Evolutionary conservation across 2,329 filamentous ascomycete genomes (phyloP), one percentile per base, ranked within the genome.

Genomic region (Phyllachora maydis): DNA sequence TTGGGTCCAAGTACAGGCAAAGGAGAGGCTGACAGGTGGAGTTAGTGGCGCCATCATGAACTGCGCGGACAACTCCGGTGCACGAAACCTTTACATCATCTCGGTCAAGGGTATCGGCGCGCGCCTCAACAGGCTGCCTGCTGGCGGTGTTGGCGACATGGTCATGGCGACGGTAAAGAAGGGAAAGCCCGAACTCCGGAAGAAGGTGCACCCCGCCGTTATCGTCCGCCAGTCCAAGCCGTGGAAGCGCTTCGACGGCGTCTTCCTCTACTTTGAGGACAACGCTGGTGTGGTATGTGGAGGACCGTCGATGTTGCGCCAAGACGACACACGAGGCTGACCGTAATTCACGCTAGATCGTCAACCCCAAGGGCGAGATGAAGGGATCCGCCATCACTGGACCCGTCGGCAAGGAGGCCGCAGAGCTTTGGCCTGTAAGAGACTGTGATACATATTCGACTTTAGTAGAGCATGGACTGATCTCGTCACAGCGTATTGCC

Each of bases 341-440:
- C 42, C 12, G 10, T 2, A 1, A 11, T 20, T 18, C 24, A 22
- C 16, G 25, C 26, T 48, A 88, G 78, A 98, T 98, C 50, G 88
- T 98, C 68, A 98, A 98, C 70, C 82, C 85, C 59, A 98, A 98
- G 78, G 88, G 88, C 64, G 88, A 98, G 67, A 98, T 98, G 88
- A 98, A 98, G 77, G 88, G 88, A 52, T 93, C 82, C 38, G 88
- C 88, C 56, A 98, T 98, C 56, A 98, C 88, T 45, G 88, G 88
- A 44, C 88, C 88, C 45, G 85, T 98, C 51, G 88, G 85, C 58
- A 98, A 98, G 76, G 88, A 98, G 66, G 88, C 88, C 54, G 88
- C 88, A 56, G 88, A 98, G 66, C 70, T 98, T 48, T 98, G 88
- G 88, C 88, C 88, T 54, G 79, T 85, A 67, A 61, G 76, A 68